Evolutionary conservation across 1,284 basidiomycete genomes (phyloP).

Genomic region (Phellinidium pouzarii): DNA sequence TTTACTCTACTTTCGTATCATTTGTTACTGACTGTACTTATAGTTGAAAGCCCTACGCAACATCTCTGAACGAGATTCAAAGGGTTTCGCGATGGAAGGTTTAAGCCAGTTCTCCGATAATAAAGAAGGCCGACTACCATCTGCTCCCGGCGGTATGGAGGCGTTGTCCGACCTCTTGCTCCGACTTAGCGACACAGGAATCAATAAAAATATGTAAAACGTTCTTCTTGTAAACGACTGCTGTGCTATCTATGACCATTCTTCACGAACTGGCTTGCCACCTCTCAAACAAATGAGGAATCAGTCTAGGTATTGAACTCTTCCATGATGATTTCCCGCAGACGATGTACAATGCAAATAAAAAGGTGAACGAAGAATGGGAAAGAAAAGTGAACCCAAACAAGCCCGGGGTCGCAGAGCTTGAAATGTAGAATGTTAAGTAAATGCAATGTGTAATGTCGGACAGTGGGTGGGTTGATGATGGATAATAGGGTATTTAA

Average conservation of each 20-base stretch:
- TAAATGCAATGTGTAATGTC: neutral
- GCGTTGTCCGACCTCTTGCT: constrained; percentile 25
- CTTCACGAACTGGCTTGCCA: neutral
- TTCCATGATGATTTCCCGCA: too few species aligned
- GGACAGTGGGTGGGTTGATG: neutral
- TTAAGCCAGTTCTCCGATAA: constrained; percentile 21
- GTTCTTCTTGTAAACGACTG: neutral
- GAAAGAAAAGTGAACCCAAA: neutral
- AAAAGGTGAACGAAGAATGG: neutral
- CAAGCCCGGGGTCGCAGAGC: neutral
- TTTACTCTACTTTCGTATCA: neutral
- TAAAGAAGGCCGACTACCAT: constrained; percentile 13
- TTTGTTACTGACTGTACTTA: neutral
- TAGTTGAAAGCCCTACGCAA: constrained; percentile 30
- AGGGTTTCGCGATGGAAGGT: constrained; percentile 25
- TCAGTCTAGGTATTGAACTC: too few species aligned
- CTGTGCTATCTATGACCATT: neutral
- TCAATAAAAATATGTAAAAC: neutral
- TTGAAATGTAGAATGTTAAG: neutral
- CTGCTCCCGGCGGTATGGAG: constrained; percentile 26
- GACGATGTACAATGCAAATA: neutral
- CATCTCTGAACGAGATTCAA: constrained; percentile 28
- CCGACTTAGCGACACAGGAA: constrained; percentile 18
- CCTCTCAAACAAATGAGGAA: neutral
- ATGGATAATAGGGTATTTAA: neutral